phyloP scores from a whole-genome alignment of 306 rosid species.

The Oemleria cerasiformis region DNA sequence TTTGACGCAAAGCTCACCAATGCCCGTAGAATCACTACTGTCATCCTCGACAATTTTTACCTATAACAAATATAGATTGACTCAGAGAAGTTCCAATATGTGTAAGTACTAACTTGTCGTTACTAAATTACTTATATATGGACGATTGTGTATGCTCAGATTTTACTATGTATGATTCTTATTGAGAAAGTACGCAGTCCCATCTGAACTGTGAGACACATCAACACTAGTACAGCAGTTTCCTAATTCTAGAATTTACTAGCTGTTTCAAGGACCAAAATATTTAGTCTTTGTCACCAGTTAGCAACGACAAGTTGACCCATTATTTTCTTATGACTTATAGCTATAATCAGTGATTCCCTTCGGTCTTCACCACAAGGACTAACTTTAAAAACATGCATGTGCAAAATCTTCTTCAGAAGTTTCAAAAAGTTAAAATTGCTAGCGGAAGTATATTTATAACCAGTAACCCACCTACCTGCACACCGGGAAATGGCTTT shows the following conservation, averaged over 20 bases:
- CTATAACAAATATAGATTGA: conserved; percentile 35
- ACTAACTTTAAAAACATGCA: neutral
- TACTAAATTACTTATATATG: too few relatives aligned
- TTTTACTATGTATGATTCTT: neutral
- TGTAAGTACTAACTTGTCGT: too few relatives aligned
- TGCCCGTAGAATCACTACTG: conserved; percentile 22
- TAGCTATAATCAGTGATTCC: neutral
- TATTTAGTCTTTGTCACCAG: neutral
- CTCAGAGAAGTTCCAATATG: conserved; percentile 3
- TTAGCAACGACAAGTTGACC: neutral
- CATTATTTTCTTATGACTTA: neutral
- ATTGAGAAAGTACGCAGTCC: conserved; percentile 6
- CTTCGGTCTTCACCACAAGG: neutral
- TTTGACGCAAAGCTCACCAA: conserved; percentile 82
- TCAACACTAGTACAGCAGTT: neutral
- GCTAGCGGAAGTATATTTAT: conserved; percentile 7
- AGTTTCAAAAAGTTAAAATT: neutral
- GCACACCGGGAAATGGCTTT: conserved; percentile 85
- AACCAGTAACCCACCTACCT: conserved; percentile 53
- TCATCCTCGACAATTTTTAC: conserved; percentile 64
- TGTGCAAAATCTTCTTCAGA: neutral
- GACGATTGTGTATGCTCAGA: too few relatives aligned
- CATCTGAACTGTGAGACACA: neutral
- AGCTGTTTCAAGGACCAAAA: neutral
- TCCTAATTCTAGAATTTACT: neutral